Base-by-base conservation (phyloP, 2,329 filamentous ascomycete species). In the Beauveria rudraprayagi region DNA sequence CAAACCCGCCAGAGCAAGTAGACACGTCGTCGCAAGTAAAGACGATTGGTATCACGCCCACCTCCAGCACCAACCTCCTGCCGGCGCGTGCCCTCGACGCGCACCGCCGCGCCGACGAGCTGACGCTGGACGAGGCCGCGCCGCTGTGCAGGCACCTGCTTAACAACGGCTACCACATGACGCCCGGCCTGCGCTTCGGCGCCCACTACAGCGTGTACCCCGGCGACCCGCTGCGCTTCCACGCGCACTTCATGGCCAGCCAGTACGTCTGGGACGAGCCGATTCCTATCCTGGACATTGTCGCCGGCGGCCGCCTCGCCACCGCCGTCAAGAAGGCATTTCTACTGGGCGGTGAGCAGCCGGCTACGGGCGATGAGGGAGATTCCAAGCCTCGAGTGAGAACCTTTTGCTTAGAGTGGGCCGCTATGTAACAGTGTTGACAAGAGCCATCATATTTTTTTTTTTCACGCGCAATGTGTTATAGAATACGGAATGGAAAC, bases 301-400 rank as follows among this genome's bases (percentile, higher is more conserved):
- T 97, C 17, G 89, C 87, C 22, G 92, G 91, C 8, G 94, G 94
- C 5, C 82, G 94, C 66, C 74, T 99, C 64, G 94, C 92, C 0
- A 97, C 94, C 2, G 91, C 91, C 55, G 94, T 97, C 22, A 99
- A 99, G 80, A 99, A 99, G 75, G 90, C 91, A 0, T 97, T 92
- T 68, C 77, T 99, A 59, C 82, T 99, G 61, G 93, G 92, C 7
- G 92, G 91, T 0, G 79, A 83, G 67, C 76, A 82, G 59, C 69
- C 73, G 52, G 19, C 46, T 17, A 26, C 26, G 41, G 66, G 67
- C 17, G 71, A 70, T 14, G 63, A n/a, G 6, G 26, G 7, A 11
- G 8, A 68, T 28, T 68, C 71, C 1, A 72, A 77, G 40, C 72
- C 70, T 11, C 66, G 71, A 17, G 79, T 93, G 24, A 82, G 90